Evolutionary conservation across 2,329 filamentous ascomycete species (phyloP).

Genomic region (Paecilomyces sp.): DNA sequence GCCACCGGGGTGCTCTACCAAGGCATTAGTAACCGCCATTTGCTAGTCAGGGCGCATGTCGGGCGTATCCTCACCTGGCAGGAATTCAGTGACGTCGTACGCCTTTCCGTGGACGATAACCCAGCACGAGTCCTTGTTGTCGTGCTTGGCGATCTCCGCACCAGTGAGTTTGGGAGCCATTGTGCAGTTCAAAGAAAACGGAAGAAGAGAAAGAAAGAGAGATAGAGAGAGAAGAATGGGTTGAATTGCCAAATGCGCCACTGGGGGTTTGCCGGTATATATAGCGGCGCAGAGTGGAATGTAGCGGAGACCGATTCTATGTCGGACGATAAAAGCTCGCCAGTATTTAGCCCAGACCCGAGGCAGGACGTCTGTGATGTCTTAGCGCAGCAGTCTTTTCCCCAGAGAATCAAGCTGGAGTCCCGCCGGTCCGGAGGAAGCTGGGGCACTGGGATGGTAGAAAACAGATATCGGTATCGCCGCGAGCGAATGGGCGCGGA

Average conservation of each 20-base stretch:
- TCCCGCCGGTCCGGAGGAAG: neutral
- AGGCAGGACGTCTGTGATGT: neutral
- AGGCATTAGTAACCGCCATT: too few species aligned
- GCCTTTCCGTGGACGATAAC: constrained; percentile 82
- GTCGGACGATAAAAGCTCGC: neutral
- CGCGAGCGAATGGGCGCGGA: constrained; percentile 6
- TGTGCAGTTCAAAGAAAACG: neutral
- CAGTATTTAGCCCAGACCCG: neutral
- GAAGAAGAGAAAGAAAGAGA: neutral
- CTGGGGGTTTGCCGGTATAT: neutral
- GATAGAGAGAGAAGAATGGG: neutral
- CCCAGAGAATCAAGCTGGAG: neutral
- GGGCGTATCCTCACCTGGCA: constrained; percentile 51
- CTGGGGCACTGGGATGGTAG: neutral
- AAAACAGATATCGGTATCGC: neutral
- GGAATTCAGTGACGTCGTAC: constrained; percentile 84
- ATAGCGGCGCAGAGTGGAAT: neutral
- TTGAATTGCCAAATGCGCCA: constrained; percentile 1
- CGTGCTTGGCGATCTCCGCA: constrained; percentile 64
- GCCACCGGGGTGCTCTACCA: constrained; percentile 74
- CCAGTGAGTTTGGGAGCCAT: constrained; percentile 40
- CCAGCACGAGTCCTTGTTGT: constrained; percentile 79
- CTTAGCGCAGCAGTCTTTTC: neutral
- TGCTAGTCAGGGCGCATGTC: neutral
- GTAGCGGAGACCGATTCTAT: neutral